phyloP scores from a whole-genome alignment of 108 stramenopile species.

The Asterionellopsis glacialis region DNA sequence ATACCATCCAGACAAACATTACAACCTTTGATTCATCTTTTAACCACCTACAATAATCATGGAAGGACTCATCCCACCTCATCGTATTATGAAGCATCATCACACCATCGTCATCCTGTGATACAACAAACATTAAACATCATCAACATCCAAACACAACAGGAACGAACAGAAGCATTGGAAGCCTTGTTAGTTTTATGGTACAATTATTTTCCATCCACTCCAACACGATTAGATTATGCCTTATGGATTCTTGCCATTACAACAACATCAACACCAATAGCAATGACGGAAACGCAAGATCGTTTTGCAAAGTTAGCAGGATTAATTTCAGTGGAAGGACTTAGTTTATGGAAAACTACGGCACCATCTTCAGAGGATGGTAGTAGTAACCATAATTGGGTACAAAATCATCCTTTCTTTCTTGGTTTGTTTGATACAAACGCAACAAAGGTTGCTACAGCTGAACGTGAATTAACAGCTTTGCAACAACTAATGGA shows the following conservation, averaged over 20 bases:
- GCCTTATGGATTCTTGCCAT: slow-evolving; percentile 6
- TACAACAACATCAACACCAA: no score
- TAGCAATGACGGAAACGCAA: neutral
- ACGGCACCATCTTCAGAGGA: no score
- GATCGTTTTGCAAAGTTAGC: slow-evolving; percentile 23
- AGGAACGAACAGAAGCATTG: slow-evolving; percentile 45
- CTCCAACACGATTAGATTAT: slow-evolving; percentile 36
- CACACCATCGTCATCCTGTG: neutral
- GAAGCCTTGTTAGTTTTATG: slow-evolving; percentile 50
- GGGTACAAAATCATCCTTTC: slow-evolving; percentile 47
- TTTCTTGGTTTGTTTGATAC: slow-evolving; percentile 19
- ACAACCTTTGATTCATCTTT: neutral
- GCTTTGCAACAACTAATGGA: slow-evolving; percentile 10
- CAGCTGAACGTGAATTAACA: slow-evolving; percentile 17
- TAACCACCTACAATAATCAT: slow-evolving; percentile 8
- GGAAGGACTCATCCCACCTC: neutral
- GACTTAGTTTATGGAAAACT: slow-evolving; percentile 59
- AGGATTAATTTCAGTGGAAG: slow-evolving; percentile 48
- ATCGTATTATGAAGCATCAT: neutral
- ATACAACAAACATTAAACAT: slow-evolving; percentile 1
- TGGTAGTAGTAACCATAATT: no score
- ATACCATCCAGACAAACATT: no score
- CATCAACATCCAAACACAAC: neutral
- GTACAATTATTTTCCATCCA: slow-evolving; percentile 53
- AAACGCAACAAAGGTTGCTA: neutral